Evolutionary conservation across 345 rosid genomes (phyloP), one percentile per base, ranked within the genome.

Genomic region (Psidium friedrichsthalianum): DNA sequence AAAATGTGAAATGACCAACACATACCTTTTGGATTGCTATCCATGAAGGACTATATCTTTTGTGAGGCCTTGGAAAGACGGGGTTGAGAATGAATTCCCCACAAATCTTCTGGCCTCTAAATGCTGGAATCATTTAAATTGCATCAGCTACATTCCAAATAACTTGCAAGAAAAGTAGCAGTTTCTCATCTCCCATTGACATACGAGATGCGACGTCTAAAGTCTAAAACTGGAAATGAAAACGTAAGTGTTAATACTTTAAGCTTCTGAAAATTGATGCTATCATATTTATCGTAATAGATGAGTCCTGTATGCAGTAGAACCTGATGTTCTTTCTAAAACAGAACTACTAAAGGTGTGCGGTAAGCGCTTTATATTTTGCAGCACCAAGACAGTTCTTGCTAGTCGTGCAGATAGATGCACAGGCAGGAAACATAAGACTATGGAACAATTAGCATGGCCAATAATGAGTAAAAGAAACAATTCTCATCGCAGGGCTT

Each of bases 91-190:
- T 97, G 94, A 89, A 93, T 84, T 87, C 95, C 96, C 98, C 98
- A 97, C 90, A 97, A 88, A 91, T 97, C 98, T 83, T 97, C 98
- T 5, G 98, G 98, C 85, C 92, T 94, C 98, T 97, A 90, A 85
- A 91, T 90, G 83, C 93, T 82, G 86, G 84, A 59, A 85, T 56
- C 40, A 74, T 59, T 57, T 56, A 61, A 85, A 56, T 74, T 86
- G 27, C 81, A 85, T 86, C 85, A 88, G 88, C 85, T 15, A 86
- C 16, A 58, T 27, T 82, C 40, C 40, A 44, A 74, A 52, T 27
- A 36, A 74, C 49, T 53, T 12, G 74, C 32, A 83, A 21, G 74
- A 29, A 57, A 83, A 83, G 51, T 32, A 83, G 47, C 78, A 69
- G 78, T 69, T 32, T 69, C 13, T 32, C 24, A 69, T 69, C 78